Base-by-base conservation (phyloP, 2,329 filamentous ascomycete genomes). In the Xylariales sp. region DNA sequence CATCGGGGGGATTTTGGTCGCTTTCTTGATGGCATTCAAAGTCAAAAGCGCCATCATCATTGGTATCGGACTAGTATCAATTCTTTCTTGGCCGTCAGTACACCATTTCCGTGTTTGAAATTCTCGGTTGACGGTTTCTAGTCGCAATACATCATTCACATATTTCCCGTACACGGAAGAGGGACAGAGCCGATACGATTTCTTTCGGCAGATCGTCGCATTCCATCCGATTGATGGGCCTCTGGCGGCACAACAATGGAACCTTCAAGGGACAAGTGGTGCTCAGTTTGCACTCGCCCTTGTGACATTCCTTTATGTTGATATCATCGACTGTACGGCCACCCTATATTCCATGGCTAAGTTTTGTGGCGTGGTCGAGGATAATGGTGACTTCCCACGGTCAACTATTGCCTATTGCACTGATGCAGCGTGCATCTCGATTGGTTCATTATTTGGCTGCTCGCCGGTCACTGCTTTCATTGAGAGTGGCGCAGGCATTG, bases 271-370 rank as follows among this genome's bases (percentile, higher is more conserved):
- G 2, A 79, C 81, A 9, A 83, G 85, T 41, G 84, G 84, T 5
- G 84, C 84, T 0, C 87, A 92, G 71, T 93, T 93, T 74, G 87
- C 86, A 9, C 82, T 93, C 3, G 90, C 91, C 0, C 86, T 93
- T 60, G 89, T 93, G 75, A 93, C 91, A 0, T 93, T 94, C 76
- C 84, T 94, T 2, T 93, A 93, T 67, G 91, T 94, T 58, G 91
- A 93, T 74, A 92, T 93, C 72, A 89, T 94, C 67, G 91, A 94
- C 76, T 90, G 89, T 74, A 93, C 91, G 0, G 91, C 91, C 49
- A 93, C 91, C 0, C 81, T 93, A 45, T 93, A 93, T 80, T 91
- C 90, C n/a, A 93, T 94, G 91, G 91, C 91, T 1, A 89, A 90
- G 28, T 93, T 93, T 80, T 90, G 87, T 69, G 88, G 89, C 34